Base-by-base conservation (phyloP, 371 early-diverging fungal genomes). In the Rhizopus stolonifer region DNA sequence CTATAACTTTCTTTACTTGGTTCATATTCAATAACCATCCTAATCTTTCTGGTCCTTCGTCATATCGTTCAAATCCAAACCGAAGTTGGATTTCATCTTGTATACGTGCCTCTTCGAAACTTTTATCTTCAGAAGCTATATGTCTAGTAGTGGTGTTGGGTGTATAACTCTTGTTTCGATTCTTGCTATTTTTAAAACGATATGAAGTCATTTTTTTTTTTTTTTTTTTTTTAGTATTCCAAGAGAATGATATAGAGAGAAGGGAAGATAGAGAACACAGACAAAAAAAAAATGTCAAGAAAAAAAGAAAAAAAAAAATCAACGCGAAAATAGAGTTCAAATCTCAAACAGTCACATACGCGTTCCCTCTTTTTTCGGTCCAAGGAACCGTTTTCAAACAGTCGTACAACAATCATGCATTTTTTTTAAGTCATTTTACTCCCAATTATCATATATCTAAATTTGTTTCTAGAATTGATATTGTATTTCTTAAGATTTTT, bases 21-120 rank as follows among this genome's bases (percentile, higher is more conserved):
- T 94, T 92, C 84, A 96, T 94, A 69, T 98, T 98, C 24, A 95
- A 83, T 40, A 98, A 75, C 97, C 97, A 98, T 1, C 99, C 99
- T 14, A 95, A 67, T 25, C 82, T 82, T 38, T 78, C 78, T 14
- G 88, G 86, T 0, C 94, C 94, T 40, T 92, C 91, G 19, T 84
- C 82, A 63, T 87, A 89, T 46, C 86, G 73, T 11, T 70, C 63
- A 58, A 94, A 95, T 8, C 95, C 94, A 61, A 97, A 80, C 48
- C 79, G 77, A n/a, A 70, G 72, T 60, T 95, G 94, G 32, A 95
- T 64, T 51, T 71, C 83, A 63, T 89, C 79, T 17, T 61, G 58
- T 19, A 48, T 49, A 23, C 50, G 52, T 18, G 72, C 58, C 31
- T 78, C 65, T 19, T 70, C 71, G 46, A 78, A 78, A 4, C 66